Conservation (phyloP, 164 flowering plant species). For the Kalanchoe fedtschenkoi region DNA sequence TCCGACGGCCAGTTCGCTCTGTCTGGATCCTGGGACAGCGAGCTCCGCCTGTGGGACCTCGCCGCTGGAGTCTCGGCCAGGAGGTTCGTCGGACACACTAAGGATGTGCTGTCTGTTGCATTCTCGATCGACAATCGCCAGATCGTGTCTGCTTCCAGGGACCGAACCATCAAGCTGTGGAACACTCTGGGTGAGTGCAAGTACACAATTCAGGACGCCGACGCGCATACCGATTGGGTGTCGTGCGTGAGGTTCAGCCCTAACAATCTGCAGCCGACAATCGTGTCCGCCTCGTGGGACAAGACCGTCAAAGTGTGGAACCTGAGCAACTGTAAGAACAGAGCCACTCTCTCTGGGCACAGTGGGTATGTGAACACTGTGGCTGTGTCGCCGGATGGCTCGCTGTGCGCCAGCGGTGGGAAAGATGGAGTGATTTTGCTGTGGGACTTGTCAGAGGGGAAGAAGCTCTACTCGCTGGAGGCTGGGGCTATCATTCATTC, state of each 20-base stretch:
- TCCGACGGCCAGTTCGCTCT: neutral
- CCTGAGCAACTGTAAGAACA: neutral
- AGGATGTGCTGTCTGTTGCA: neutral
- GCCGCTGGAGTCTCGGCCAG: neutral
- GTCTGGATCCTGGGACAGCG: neutral
- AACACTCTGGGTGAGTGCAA: too few relatives aligned
- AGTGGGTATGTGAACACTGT: neutral
- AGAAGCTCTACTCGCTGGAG: neutral
- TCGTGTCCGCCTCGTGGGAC: neutral
- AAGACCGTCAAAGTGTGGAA: constrained; percentile 2
- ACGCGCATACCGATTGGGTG: neutral
- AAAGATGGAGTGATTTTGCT: neutral
- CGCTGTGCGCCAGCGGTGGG: neutral
- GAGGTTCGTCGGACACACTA: neutral
- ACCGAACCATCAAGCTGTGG: neutral
- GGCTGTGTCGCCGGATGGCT: neutral
- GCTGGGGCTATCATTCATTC: neutral
- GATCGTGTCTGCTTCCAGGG: constrained; percentile 1
- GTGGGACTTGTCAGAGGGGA: neutral
- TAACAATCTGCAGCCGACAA: neutral
- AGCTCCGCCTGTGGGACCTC: neutral
- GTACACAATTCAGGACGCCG: neutral
- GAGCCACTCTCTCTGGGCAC: neutral
- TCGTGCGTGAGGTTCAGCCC: neutral
- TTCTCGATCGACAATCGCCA: neutral